Base-by-base conservation (phyloP, 805 yeast species). In the Hanseniaspora singularis region DNA sequence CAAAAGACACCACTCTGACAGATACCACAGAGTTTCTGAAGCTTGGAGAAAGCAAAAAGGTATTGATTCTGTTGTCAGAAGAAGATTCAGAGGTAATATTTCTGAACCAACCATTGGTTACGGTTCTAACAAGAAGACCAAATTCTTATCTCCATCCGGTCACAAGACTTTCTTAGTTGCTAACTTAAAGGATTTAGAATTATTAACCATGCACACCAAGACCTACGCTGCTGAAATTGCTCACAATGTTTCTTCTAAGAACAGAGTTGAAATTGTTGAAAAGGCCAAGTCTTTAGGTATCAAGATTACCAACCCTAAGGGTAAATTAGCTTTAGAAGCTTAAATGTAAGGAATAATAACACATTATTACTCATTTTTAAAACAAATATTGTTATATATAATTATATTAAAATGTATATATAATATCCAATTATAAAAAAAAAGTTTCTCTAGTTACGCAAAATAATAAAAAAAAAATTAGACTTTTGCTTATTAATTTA, bases 1-100 rank as follows among this genome's bases (percentile, higher is more conserved):
- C 84, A 94, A 88, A 89, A 87, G 99, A 79, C 97, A 89, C 73
- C 98, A 92, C 80, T 87, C 96, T 72, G 99, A 92, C 82, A 86
- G 96, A 76, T 89, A 87, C 76, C 81, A 79, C 80, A 88, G 99
- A 76, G 96, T 92, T 63, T 75, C 85, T 66, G 96, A 86, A 76
- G 81, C 80, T 81, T 94, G 98, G 98, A 92, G 99, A 86, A 89
- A 92, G 78, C 99, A 94, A 77, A 92, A 92, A 85, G 99, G 99
- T 92, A 92, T 92, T 70, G 99, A 92, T 79, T 88, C 97, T 62
- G 79, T 86, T 76, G 96, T 94, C 71, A 92, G 99, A 80, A 89
- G 98, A 80, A 82, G 92, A 79, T 92, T 92, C 95, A 86, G 96
- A 81, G 98, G 98, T 69, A 82, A 89, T 74, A 85, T 92, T 69